Percentiles rank a stretch among this genome's conserved stretches.
These are phyloP conservation scores for Iberis pinnata DNA, from an alignment of 345 rosid species.

Conservation along the genomic window DNA sequence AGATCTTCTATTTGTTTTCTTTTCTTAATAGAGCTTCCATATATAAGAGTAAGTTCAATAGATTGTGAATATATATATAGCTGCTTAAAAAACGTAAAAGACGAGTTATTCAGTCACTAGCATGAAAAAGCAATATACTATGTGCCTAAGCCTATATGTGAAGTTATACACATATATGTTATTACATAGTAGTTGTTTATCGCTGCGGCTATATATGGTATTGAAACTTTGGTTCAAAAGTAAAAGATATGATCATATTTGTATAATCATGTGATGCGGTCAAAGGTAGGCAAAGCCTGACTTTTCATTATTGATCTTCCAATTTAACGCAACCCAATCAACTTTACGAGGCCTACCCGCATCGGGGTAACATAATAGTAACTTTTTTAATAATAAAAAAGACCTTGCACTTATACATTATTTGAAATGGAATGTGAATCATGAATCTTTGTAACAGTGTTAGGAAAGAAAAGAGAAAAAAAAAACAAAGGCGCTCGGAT, in stretches of 20 bases:
- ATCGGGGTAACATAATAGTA: slow-evolving; percentile 14
- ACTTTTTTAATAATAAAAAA: slow-evolving; percentile 17
- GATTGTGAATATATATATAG: too few relatives aligned
- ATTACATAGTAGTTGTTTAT: slow-evolving; percentile 17
- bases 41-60: neutral
- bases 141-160: neutral
- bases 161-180: slow-evolving; percentile 10
- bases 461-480: slow-evolving; percentile 2
- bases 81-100: neutral
- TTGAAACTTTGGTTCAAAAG: slow-evolving; percentile 9
- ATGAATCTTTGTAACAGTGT: slow-evolving; percentile 11
- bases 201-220: slow-evolving; percentile 23
- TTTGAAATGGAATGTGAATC: slow-evolving; percentile 23
- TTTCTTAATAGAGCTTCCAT: neutral
- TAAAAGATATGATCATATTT: slow-evolving; percentile 23
- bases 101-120: neutral
- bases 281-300: slow-evolving; percentile 32
- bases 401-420: slow-evolving; percentile 18
- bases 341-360: slow-evolving; percentile 20
- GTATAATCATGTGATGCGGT: slow-evolving; percentile 23
- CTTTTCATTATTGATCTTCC: slow-evolving; percentile 28
- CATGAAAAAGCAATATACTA: too few relatives aligned
- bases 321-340: slow-evolving; percentile 21
- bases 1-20: neutral
- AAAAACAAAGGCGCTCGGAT: too few relatives aligned